A percentile compares a stretch with the other conserved stretches of the same genome.
Evolutionary conservation across 805 yeast genomes (phyloP).

Genomic region (Ogataea methanolica): DNA sequence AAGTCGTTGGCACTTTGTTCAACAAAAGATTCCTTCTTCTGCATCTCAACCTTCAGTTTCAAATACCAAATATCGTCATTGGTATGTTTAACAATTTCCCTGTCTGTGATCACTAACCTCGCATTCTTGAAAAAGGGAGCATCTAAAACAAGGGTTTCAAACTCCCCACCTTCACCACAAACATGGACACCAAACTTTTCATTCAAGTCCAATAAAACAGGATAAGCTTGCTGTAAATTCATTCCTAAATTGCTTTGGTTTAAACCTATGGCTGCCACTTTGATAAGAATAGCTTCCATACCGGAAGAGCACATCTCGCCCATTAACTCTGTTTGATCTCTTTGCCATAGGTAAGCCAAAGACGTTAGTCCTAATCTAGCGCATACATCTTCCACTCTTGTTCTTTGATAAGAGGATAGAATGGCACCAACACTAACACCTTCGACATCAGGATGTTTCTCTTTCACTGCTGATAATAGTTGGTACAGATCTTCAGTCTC

Average conservation of each 20-base stretch:
- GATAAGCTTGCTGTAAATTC: slow-evolving; percentile 56
- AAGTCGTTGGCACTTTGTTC: slow-evolving; percentile 11
- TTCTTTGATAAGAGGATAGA: slow-evolving; percentile 89
- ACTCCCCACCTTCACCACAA: slow-evolving; percentile 99
- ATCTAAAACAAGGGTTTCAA: slow-evolving; percentile 88
- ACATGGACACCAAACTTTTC: slow-evolving; percentile 75
- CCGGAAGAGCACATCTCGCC: slow-evolving; percentile 67
- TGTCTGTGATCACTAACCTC: slow-evolving; percentile 37
- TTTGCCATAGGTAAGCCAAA: slow-evolving; percentile 84
- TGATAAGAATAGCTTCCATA: slow-evolving; percentile 78
- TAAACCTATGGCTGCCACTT: slow-evolving; percentile 92
- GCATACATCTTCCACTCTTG: slow-evolving; percentile 91
- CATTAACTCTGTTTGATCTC: slow-evolving; percentile 77
- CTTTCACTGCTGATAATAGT: slow-evolving; percentile 45
- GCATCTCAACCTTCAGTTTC: slow-evolving; percentile 48
- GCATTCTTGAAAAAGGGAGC: slow-evolving; percentile 74
- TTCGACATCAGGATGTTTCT: slow-evolving; percentile 62
- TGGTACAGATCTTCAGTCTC: slow-evolving; percentile 81
- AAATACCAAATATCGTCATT: slow-evolving; percentile 71
- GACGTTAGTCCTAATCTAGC: slow-evolving; percentile 61
- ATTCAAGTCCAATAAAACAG: slow-evolving; percentile 55
- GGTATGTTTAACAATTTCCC: slow-evolving; percentile 40
- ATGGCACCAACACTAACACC: slow-evolving; percentile 97
- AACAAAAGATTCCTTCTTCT: slow-evolving; percentile 21
- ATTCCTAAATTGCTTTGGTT: slow-evolving; percentile 62